These are phyloP conservation scores for Blastocrithidia nonstop DNA, from an alignment of 208 protist genomes.

Conservation along the genomic window DNA sequence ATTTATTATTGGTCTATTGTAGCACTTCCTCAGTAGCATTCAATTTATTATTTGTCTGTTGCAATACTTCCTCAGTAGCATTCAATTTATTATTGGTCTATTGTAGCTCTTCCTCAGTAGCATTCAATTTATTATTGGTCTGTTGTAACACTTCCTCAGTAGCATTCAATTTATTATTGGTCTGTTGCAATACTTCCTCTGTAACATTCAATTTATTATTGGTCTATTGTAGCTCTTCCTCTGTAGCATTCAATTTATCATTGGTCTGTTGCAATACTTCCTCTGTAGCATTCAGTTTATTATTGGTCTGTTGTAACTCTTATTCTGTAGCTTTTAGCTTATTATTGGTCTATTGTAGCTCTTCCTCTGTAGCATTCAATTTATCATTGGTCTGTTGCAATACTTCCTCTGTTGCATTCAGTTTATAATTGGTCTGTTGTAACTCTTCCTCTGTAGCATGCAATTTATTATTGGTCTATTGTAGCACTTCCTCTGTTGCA, in stretches of 20 bases:
- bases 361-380: constrained; percentile 2
- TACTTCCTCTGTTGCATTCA: too few relatives aligned
- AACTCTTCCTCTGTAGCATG: too few relatives aligned
- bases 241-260: constrained; percentile 4
- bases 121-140: constrained; percentile 11
- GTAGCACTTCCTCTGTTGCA: too few relatives aligned
- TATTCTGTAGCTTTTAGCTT: constrained; percentile 6
- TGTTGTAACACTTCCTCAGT: constrained; percentile 11
- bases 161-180: constrained; percentile 12
- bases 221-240: constrained; percentile 11
- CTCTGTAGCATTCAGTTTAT: constrained; percentile 17
- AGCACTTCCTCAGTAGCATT: constrained; percentile 14
- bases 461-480: too few relatives aligned
- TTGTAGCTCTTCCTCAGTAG: constrained; percentile 8
- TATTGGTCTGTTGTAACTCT: constrained; percentile 4
- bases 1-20: constrained; percentile 7
- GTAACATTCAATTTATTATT: constrained; percentile 9
- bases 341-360: neutral
- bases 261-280: constrained; percentile 4
- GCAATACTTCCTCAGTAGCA: constrained; percentile 12
- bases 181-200: constrained; percentile 11
- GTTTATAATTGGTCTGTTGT: too few relatives aligned
- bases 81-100: constrained; percentile 9
- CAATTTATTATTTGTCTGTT: constrained; percentile 15
- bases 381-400: too few relatives aligned